These are phyloP conservation scores for Gnetum montanum DNA, from an alignment of 75 land plant genomes.

Conservation along the genomic window DNA sequence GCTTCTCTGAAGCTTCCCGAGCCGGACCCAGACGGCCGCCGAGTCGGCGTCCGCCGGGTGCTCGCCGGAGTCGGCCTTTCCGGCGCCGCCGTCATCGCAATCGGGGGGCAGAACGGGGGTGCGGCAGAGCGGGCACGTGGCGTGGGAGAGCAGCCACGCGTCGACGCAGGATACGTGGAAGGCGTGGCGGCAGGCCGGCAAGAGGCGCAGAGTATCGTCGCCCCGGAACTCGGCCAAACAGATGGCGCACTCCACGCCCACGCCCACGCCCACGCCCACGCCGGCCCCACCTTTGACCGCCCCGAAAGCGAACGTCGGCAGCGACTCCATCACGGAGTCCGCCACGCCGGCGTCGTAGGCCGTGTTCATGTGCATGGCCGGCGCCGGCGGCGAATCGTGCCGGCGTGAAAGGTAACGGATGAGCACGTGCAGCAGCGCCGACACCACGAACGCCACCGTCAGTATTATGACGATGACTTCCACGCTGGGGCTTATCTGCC, in stretches of 20 bases:
- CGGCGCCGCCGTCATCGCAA: too few species aligned
- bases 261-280: constrained; percentile 80
- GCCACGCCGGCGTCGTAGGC: constrained; percentile 78
- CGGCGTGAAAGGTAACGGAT: too few species aligned
- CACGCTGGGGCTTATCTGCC: too few species aligned
- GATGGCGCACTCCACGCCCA: constrained; percentile 91
- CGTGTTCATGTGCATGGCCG: too few species aligned
- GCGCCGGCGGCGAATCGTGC: too few species aligned
- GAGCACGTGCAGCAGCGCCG: too few species aligned
- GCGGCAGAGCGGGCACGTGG: constrained; percentile 94
- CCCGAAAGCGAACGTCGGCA: constrained; percentile 69
- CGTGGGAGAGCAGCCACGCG: constrained; percentile 77
- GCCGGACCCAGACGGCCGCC: too few species aligned
- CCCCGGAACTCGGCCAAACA: constrained; percentile 56
- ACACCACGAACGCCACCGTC: too few species aligned
- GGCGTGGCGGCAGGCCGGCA: constrained; percentile 90
- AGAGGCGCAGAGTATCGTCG: constrained; percentile 48
- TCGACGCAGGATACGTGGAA: constrained; percentile 93
- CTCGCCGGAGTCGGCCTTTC: too few species aligned
- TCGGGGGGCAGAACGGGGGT: constrained; percentile 63
- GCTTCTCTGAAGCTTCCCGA: too few species aligned
- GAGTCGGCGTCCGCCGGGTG: too few species aligned
- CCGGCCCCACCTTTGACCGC: constrained; percentile 60
- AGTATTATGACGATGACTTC: too few species aligned
- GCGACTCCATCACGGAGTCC: constrained; percentile 50